Base-by-base conservation (phyloP, 768 basidiomycete species). In the Auricularia cornea region DNA sequence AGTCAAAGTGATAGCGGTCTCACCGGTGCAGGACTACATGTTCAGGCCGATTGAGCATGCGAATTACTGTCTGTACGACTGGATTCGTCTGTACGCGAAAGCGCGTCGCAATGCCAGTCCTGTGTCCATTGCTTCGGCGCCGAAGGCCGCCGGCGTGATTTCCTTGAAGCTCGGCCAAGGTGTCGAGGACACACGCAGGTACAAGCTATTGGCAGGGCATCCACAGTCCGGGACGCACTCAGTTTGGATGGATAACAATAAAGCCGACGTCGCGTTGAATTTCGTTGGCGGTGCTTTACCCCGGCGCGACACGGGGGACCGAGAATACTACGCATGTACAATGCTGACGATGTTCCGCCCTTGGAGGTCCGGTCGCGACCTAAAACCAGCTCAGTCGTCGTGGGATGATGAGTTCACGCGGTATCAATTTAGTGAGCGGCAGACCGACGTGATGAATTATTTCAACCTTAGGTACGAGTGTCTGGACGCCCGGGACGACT, bases 381-480 rank as follows among this genome's bases (percentile, higher is more conserved):
- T 48, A 23, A 48, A 48, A 48, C 56, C 28, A 40, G 40, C 63
- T 11, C 26, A 32, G 18, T 40, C 38, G 14, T 61, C 66, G 1
- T 70, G 73, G 69, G 64, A 68, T 52, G 63, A 66, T 31, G 59
- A 66, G 2, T 70, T 70, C 56, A 23, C 14, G 40, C 54, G 69
- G 59, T 26, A 60, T 12, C 2, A 48, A 48, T 70, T 73, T 48
- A 64, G 66, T 2, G 16, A 28, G 0, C 30, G 57, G 28, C 65
- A 71, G 26, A 6, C 3, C 3, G 12, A 66, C 20, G 30, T 74
- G 2, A 70, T 75, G 66, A n/a, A 54, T 3, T 68, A 73, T 38
- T 67, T 74, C 59, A 68, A 72, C 41, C 2, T 76, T 3, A 31
- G 63, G 12, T 73, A 73, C 63, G 73, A 73, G 54, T 75, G 74